Base-by-base conservation (phyloP, 2,329 filamentous ascomycete genomes). In the Beauveria medogensis region DNA sequence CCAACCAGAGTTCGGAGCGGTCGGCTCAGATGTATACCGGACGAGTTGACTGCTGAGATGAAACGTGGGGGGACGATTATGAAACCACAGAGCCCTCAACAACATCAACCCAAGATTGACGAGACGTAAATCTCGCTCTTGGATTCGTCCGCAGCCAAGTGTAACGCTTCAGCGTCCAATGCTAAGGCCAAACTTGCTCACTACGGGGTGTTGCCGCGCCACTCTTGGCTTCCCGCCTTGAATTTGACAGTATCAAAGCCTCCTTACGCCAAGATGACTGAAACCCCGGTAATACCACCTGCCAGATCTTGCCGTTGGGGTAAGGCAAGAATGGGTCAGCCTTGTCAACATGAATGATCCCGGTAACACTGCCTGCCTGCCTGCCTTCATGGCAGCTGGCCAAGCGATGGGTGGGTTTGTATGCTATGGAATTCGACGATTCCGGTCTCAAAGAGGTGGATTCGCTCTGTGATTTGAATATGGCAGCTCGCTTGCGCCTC, bases 21-120 rank as follows among this genome's bases (percentile, higher is more conserved):
- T 24, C 56, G 62, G 63, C 50, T 58, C 16, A 50, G 28, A n/a
- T 14, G 37, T 26, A 28, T 63, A 63, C 65, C 61, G 63, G 66
- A 34, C 65, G 67, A 68, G 67, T 62, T 64, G 62, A 65, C 64
- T 62, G 64, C 62, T 53, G 60, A 63, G 64, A 64, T 52, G 64
- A 37, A 54, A 60, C 62, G 51, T 34, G 58, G 62, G 57, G 47
- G 59, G 37, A 14, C 22, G n/a, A 46, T 10, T 24, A 44, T 59
- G 56, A 59, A 59, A 59, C 56, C 14, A 10, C 34, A 37, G 34
- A 37, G 34, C 34, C 30, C 26, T 40, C 41, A 50, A 24, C 34
- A 16, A 52, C 47, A 43, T 5, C 9, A n/a, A 12, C 20, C 1
- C 5, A 59, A 18, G 9, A 9, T 20, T 34, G 14, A 48, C 20